Conservation (phyloP, 2,329 filamentous ascomycete genomes). For the Xylaria sp. region DNA sequence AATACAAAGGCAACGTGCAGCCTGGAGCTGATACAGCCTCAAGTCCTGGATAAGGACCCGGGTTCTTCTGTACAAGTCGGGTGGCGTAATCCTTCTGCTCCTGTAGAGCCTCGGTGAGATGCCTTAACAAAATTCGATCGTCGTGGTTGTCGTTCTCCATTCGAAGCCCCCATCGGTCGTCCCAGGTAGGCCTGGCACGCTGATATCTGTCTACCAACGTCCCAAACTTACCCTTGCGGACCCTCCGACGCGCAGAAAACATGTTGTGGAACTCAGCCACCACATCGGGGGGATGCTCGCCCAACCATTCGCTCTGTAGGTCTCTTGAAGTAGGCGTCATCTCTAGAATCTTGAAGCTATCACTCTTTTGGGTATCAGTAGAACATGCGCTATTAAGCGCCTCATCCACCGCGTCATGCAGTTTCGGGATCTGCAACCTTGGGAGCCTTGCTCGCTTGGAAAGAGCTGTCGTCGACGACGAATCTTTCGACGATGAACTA, state of each 20-base stretch:
- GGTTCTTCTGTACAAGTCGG: constrained; percentile 20
- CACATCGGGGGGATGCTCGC: constrained; percentile 21
- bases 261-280: constrained; percentile 36
- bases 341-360: constrained; percentile 18
- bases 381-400: constrained; percentile 32
- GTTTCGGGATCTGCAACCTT: constrained; percentile 32
- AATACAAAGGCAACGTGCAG: constrained; percentile 30
- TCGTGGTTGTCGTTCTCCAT: not conserved
- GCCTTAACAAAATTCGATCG: constrained; percentile 17
- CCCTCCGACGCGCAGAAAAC: constrained; percentile 35
- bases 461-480: constrained; percentile 16
- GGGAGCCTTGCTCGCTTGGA: constrained; percentile 20
- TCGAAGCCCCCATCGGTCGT: not conserved
- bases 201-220: constrained; percentile 17
- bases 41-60: constrained; percentile 11
- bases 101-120: constrained; percentile 26
- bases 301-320: constrained; percentile 13
- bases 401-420: constrained; percentile 7
- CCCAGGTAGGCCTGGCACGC: constrained; percentile 23
- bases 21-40: constrained; percentile 12
- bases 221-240: constrained; percentile 37
- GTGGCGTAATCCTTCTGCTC: constrained; percentile 35
- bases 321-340: constrained; percentile 30
- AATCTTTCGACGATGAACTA: constrained; percentile 15
- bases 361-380: constrained; percentile 29